Base-by-base conservation (phyloP, 169 alveolate species). In the Plasmodium gonderi region DNA sequence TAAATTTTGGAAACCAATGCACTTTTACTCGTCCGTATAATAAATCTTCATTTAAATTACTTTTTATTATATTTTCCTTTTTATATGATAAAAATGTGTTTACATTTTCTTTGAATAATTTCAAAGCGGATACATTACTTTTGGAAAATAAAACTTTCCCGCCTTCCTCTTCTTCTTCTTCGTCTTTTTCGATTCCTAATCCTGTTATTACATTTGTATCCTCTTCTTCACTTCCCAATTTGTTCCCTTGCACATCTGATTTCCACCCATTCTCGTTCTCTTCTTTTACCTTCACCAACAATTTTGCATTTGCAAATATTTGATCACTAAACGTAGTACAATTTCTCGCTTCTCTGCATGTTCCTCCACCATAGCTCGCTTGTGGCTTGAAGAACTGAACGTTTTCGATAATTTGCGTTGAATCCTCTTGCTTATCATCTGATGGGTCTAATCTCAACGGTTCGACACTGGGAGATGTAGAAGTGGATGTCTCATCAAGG, bases 1-100 rank as follows among this genome's bases (percentile, higher is more conserved):
- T 81, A 60, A 94, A 94, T 38, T 95, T 81, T 1, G 97, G 97
- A 47, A 95, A 95, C 97, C 97, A 87, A 45, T 87, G 93, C 6
- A 87, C 93, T 26, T 87, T 87, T 12, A 87, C 90, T 64, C 93
- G 7, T 8, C 93, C 93, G 65, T 60, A 77, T 44, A 87, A 67
- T 42, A 76, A n/a, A 74, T 76, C 74, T 31, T 76, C 93, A 87
- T 77, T 42, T 44, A 87, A 33, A 45, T 87, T 87, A 14, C 67
- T 40, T 60, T 74, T 87, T 87, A 87, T 87, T 12, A 87, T 87
- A 45, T 87, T 87, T 60, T 75, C 93, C n/a, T 54, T 87, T 60
- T 87, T 75, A 45, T 87, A 87, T 2, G 68, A 33, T 45, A 87
- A 67, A 26, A 36, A 87, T 17, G 60, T 26, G 42, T 74, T 87